Evolutionary conservation across 495 filamentous ascomycete species (phyloP).

Genomic region (Lophiotrema nucula): DNA sequence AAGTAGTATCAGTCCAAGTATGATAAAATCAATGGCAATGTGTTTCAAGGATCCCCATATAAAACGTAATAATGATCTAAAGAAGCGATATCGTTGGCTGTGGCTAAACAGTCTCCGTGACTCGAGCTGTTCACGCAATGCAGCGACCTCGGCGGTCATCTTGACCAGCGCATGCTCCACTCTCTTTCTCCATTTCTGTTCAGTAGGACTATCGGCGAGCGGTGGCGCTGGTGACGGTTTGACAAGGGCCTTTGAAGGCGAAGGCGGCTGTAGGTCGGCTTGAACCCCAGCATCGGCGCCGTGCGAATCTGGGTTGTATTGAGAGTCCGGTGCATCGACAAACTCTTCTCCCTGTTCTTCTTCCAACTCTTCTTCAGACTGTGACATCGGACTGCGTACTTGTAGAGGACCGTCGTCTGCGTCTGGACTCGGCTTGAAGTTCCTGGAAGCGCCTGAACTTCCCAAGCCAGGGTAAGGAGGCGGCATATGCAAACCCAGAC

Average conservation of each 20-base stretch:
- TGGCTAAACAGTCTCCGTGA: constrained; percentile 57
- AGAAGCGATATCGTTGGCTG: constrained; percentile 54
- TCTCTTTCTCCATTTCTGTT: constrained; percentile 68
- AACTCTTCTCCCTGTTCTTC: constrained; percentile 42
- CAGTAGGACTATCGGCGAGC: constrained; percentile 10
- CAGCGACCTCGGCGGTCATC: constrained; percentile 89
- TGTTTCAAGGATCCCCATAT: constrained; percentile 71
- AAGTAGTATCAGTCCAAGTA: constrained; percentile 68
- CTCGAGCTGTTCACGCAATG: constrained; percentile 89
- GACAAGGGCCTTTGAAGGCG: background rate
- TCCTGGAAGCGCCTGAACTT: background rate
- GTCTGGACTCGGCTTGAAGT: background rate
- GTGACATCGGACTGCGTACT: constrained; percentile 76
- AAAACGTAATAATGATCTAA: constrained; percentile 72
- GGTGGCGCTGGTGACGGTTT: background rate
- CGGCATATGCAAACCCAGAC: constrained; percentile 30
- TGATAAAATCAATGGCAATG: constrained; percentile 64
- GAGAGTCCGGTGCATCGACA: constrained; percentile 45
- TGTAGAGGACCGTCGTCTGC: constrained; percentile 48
- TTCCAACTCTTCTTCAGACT: constrained; percentile 66
- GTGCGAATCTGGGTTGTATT: constrained; percentile 35
- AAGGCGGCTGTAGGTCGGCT: background rate
- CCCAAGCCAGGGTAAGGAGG: constrained; percentile 19
- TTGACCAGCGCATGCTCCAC: constrained; percentile 86
- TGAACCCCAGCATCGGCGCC: constrained; percentile 25